These are phyloP conservation scores for Tulasnella calospora DNA, from an alignment of 768 basidiomycete genomes.

Conservation along the genomic window DNA sequence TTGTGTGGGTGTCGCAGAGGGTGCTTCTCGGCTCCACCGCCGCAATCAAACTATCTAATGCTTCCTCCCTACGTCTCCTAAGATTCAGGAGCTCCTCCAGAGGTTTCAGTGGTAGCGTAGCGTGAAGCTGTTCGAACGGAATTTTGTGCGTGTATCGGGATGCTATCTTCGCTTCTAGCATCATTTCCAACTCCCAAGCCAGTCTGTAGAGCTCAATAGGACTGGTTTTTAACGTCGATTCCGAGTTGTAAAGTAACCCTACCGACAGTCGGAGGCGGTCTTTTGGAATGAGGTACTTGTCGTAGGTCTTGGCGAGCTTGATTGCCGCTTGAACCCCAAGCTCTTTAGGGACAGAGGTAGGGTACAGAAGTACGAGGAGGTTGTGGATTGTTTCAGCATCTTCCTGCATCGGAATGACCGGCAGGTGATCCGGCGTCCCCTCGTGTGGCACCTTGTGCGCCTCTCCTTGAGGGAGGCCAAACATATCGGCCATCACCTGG, in stretches of 20 bases:
- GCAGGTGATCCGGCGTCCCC: not conserved
- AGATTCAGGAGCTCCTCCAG: not conserved
- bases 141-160: not conserved
- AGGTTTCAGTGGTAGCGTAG: not conserved
- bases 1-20: not conserved
- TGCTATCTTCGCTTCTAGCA: not conserved
- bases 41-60: not conserved
- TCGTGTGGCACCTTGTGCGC: not conserved
- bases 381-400: not conserved
- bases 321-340: not conserved
- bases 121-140: not conserved
- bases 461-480: no score
- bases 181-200: not conserved
- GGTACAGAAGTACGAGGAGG: not conserved
- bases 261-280: not conserved
- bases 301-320: constrained; percentile 2
- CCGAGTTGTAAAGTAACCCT: not conserved
- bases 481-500: no score
- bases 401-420: not conserved
- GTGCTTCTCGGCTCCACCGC: not conserved
- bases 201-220: not conserved
- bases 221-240: not conserved
- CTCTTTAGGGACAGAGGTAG: not conserved
- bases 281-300: constrained; percentile 12
- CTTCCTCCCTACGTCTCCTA: not conserved